Evolutionary conservation across 169 alveolate species (phyloP), one percentile per base, ranked within the genome.

Genomic region (Cryptosporidium xiaoi): DNA sequence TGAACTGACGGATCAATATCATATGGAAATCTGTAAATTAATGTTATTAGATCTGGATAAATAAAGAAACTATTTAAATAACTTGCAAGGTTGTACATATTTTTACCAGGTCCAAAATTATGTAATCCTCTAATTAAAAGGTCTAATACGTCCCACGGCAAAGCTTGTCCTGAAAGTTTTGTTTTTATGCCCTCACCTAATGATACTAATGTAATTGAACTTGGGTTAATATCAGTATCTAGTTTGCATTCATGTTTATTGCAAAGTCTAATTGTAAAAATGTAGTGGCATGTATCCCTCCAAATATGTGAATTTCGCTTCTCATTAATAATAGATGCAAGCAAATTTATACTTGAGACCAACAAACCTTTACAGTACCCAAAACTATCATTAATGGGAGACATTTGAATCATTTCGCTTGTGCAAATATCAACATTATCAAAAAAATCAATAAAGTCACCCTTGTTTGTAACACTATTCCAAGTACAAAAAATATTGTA

Each of bases 151-250:
- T 77, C 62, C 85, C 85, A 77, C 24, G 85, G 85, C n/a, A n/a
- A 33, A 31, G n/a, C 51, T 34, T 77, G 85, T 29, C 85, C 85
- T n/a, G 85, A 77, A 62, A 77, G 46, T n/a, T 64, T 77, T n/a
- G 85, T 58, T 77, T 77, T 77, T 20, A 77, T 36, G 27, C 85
- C 85, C 62, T 77, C 85, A 10, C 85, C 85, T 7, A 77, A 64
- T 2, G 85, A 77, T 48, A 77, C 50, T 40, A 77, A 34, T n/a
- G 85, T 44, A 20, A 77, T 27, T 36, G 85, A 77, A 10, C 71
- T 55, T 15, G 50, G 12, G 53, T 51, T 50, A 27, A 51, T 51
- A 51, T 69, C 51, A 29, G 33, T 34, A 18, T 18, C 53, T 33
- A 64, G 36, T 12, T 15, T 64, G 5, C 16, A 8, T 34, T 40